A percentile compares a stretch with the other conserved stretches of the same genome.
These are phyloP conservation scores for Parafenestella ontariensis DNA, from an alignment of 2,329 filamentous ascomycete genomes.

Conservation along the genomic window DNA sequence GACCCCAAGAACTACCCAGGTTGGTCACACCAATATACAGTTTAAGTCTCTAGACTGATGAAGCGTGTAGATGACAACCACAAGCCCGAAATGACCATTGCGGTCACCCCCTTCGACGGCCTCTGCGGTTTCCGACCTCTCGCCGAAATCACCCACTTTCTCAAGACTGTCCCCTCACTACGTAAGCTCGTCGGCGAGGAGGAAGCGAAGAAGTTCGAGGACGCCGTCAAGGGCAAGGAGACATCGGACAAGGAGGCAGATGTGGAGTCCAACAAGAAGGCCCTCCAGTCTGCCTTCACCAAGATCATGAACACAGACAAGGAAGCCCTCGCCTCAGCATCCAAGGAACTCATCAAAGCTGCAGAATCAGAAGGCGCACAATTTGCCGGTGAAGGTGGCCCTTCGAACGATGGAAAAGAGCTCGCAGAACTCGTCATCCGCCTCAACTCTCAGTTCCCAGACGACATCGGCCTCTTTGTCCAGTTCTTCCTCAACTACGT, in stretches of 20 bases:
- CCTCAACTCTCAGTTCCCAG: slow-evolving; percentile 81
- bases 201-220: slow-evolving; percentile 54
- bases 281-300: slow-evolving; percentile 76
- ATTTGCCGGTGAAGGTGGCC: slow-evolving; percentile 78
- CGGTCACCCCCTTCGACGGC: slow-evolving; percentile 93
- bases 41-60: slow-evolving; percentile 11
- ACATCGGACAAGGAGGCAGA: slow-evolving; percentile 55
- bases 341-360: slow-evolving; percentile 72
- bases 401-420: slow-evolving; percentile 71
- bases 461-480: slow-evolving; percentile 90
- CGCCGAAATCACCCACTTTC: slow-evolving; percentile 84
- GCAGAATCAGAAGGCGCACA: slow-evolving; percentile 71
- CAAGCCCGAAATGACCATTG: slow-evolving; percentile 99
- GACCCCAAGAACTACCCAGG: slow-evolving; percentile 92
- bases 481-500: slow-evolving; percentile 98
- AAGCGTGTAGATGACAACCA: slow-evolving; percentile 82
- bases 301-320: slow-evolving; percentile 80
- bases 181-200: slow-evolving; percentile 57
- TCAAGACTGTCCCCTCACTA: slow-evolving; percentile 67
- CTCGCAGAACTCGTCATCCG: slow-evolving; percentile 79
- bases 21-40: slow-evolving; percentile 29
- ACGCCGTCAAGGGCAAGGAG: slow-evolving; percentile 60
- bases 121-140: slow-evolving; percentile 94
- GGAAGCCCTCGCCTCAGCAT: slow-evolving; percentile 68
- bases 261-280: slow-evolving; percentile 72